Conservation (phyloP, 2,329 filamentous ascomycete species). For the Colletotrichum cuscutae region DNA sequence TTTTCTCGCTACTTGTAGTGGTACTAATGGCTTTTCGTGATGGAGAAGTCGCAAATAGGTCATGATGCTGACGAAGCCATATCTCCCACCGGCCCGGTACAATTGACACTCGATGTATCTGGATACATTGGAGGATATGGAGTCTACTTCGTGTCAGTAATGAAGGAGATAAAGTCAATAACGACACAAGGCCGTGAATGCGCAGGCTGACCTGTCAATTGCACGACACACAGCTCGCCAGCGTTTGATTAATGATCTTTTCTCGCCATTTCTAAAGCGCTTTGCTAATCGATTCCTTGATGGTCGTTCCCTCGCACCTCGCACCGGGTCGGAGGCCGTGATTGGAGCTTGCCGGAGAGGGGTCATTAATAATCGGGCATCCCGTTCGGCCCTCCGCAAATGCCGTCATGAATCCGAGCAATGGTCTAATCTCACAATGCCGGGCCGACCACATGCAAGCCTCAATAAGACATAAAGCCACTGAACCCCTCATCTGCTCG, state of each 20-base stretch:
- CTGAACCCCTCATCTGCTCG: neutral
- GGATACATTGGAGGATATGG: neutral
- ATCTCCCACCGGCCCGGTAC: neutral
- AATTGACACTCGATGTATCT: no score
- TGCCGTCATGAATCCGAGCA: conserved; percentile 31
- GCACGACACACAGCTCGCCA: neutral
- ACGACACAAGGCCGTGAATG: neutral
- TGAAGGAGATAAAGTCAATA: neutral
- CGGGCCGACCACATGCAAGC: neutral
- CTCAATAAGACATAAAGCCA: conserved; percentile 8
- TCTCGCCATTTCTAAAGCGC: neutral
- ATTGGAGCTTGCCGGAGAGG: conserved; percentile 12
- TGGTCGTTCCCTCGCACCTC: neutral
- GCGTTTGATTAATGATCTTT: neutral
- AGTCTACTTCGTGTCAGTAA: neutral
- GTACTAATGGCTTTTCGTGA: neutral
- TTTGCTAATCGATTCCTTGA: neutral
- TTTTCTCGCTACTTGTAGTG: no score
- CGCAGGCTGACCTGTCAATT: neutral
- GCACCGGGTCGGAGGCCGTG: conserved; percentile 5
- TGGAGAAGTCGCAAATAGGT: neutral
- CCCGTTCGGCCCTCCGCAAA: conserved; percentile 25
- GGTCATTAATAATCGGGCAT: conserved; percentile 27
- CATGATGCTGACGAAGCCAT: neutral
- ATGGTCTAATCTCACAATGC: conserved; percentile 19